phyloP scores from a whole-genome alignment of 2,329 filamentous ascomycete species.

The Colletotrichum destructivum region DNA sequence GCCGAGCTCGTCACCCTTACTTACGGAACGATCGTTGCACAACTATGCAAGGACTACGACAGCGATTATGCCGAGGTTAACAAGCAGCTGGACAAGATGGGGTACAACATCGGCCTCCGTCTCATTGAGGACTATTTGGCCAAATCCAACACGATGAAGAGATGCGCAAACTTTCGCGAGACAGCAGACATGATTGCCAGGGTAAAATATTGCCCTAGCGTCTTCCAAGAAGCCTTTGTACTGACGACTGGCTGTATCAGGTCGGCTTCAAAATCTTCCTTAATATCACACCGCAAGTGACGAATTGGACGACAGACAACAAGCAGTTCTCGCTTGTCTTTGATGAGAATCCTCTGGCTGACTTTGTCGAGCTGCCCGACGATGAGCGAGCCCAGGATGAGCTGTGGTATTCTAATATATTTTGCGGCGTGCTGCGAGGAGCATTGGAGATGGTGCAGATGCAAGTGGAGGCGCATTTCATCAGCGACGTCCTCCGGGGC shows the following conservation, averaged over 20 bases:
- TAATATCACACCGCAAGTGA: constrained; percentile 93
- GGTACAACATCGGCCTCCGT: constrained; percentile 96
- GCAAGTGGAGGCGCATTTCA: constrained; percentile 97
- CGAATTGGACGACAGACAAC: constrained; percentile 96
- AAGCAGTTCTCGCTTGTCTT: constrained; percentile 97
- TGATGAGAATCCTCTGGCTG: constrained; percentile 95
- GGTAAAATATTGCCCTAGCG: constrained; percentile 62
- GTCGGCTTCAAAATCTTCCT: constrained; percentile 99
- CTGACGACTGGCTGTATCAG: constrained; percentile 60
- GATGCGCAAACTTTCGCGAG: constrained; percentile 93
- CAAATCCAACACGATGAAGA: constrained; percentile 90
- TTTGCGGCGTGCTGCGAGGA: constrained; percentile 92
- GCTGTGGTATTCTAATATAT: constrained; percentile 98
- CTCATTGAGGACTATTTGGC: constrained; percentile 98
- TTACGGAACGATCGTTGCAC: constrained; percentile 96
- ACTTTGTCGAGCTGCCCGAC: constrained; percentile 97
- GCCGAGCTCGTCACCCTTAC: constrained; percentile 97
- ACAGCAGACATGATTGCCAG: constrained; percentile 97
- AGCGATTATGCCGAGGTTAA: constrained; percentile 96
- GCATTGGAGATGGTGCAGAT: constrained; percentile 99
- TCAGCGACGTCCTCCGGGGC: constrained; percentile 91
- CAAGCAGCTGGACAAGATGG: constrained; percentile 98
- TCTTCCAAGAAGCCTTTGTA: background rate
- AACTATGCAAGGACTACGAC: constrained; percentile 97
- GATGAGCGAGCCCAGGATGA: constrained; percentile 96